Evolutionary conservation across 441 rosid genomes (phyloP).

Genomic region (Daphne laureola): DNA sequence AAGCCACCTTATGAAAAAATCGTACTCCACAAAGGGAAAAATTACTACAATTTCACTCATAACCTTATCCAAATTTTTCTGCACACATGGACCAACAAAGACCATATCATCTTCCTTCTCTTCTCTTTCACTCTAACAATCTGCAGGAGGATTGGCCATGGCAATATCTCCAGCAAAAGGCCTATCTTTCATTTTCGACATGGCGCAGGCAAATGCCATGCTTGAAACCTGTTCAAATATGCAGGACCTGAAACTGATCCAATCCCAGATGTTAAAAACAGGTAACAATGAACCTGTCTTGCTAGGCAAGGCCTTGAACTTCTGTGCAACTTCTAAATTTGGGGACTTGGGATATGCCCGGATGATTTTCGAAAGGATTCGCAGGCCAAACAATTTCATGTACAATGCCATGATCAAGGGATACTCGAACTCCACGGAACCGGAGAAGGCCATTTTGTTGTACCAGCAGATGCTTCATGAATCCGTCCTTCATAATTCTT

Average conservation of each 20-base stretch:
- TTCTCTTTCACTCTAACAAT: not conserved
- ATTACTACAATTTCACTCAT: slow-evolving; percentile 1
- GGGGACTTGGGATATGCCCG: slow-evolving; percentile 33
- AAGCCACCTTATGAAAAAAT: not conserved
- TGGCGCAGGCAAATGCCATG: slow-evolving; percentile 22
- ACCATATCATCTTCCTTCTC: not conserved
- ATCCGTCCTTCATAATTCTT: slow-evolving; percentile 35
- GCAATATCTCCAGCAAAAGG: slow-evolving; percentile 14
- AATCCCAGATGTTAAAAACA: slow-evolving; percentile 42
- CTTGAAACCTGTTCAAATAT: slow-evolving; percentile 45
- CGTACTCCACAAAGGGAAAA: not conserved
- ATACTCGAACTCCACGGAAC: slow-evolving; percentile 25
- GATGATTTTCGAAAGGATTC: slow-evolving; percentile 28
- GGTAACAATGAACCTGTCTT: slow-evolving; percentile 28
- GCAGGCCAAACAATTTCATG: slow-evolving; percentile 35
- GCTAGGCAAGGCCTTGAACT: slow-evolving; percentile 35
- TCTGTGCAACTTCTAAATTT: slow-evolving; percentile 25
- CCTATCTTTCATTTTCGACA: slow-evolving; percentile 18
- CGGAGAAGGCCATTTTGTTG: slow-evolving; percentile 31
- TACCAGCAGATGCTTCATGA: slow-evolving; percentile 36
- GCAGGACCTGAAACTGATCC: slow-evolving; percentile 42
- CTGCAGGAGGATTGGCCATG: not conserved
- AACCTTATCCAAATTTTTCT: slow-evolving; percentile 17
- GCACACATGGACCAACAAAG: not conserved
- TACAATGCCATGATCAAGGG: slow-evolving; percentile 56